Base-by-base conservation (phyloP, 306 rosid species). In the Lathyrus tuberosus region DNA sequence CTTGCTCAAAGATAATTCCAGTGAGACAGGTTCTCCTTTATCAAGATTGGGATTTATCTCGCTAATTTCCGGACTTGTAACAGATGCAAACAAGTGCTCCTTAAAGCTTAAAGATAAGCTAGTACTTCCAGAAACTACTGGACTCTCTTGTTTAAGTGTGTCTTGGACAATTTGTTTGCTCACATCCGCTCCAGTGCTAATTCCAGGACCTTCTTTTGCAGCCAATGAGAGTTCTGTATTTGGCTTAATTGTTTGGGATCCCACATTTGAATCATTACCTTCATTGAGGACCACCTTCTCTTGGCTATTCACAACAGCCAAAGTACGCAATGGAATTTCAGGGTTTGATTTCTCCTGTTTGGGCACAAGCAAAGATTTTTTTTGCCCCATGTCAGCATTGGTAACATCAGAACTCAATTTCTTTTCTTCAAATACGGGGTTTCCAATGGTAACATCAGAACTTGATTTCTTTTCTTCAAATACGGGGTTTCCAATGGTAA, bases 1-100 rank as follows among this genome's bases (percentile, higher is more conserved):
- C 79, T 86, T 71, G 79, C 89, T 90, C 75, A 88, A 78, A 72
- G 96, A 86, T 74, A 93, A 80, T 37, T 77, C 83, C 84, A 86
- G 78, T 4, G 86, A 85, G 57, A 80, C 58, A 8, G 86, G 65
- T 33, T 84, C 94, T 2, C 43, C 66, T 58, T 78, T 76, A 63
- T 69, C 83, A 62, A 35, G 69, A 64, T 80, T 75, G 38, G 5
- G 71, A 30, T 20, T 47, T 44, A 73, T 76, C 65, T 17, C 28
- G 17, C 60, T 80, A 77, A 56, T 35, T 49, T 26, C 75, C 61
- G 26, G 38, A 68, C 73, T 73, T 18, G 76, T 38, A 76, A 63
- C 70, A 59, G 69, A 78, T 17, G 84, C 80, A 81, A 71, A 73
- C 54, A 57, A 56, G 54, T 54, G 76, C 64, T 81, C 83, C 75